Conservation (phyloP, 2,329 filamentous ascomycete species). For the Metarhizium humberi region DNA sequence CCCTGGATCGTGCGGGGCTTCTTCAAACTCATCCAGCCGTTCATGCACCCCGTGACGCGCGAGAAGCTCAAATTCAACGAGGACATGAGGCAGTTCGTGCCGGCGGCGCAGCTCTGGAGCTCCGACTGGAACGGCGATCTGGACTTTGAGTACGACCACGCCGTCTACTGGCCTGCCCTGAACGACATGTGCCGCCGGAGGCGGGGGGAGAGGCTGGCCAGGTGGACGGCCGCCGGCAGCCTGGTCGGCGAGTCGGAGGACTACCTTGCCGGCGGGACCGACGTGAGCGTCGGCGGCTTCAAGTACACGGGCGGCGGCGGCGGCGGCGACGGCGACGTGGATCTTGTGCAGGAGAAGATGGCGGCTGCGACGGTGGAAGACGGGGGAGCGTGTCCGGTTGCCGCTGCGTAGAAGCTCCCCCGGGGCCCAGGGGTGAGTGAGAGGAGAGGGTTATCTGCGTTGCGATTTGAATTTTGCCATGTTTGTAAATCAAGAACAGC, state of each 20-base stretch:
- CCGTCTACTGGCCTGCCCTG: conserved; percentile 80
- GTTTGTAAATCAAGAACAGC: too few relatives aligned
- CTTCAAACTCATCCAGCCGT: conserved; percentile 91
- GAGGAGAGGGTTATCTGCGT: too few relatives aligned
- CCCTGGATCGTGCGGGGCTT: conserved; percentile 89
- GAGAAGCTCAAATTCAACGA: conserved; percentile 98
- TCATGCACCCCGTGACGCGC: conserved; percentile 89
- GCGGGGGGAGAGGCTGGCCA: conserved; percentile 49
- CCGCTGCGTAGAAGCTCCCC: neutral
- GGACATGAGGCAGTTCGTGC: conserved; percentile 74
- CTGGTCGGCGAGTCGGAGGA: conserved; percentile 78
- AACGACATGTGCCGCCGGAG: conserved; percentile 59
- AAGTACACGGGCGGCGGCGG: conserved; percentile 11
- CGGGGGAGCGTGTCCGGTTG: neutral
- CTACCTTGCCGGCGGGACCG: conserved; percentile 62
- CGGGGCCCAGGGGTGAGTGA: too few relatives aligned
- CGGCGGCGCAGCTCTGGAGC: conserved; percentile 72
- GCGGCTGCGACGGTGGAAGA: conserved; percentile 4
- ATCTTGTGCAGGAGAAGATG: conserved; percentile 9
- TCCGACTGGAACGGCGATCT: conserved; percentile 66
- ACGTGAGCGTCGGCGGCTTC: conserved; percentile 24
- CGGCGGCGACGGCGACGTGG: conserved; percentile 1
- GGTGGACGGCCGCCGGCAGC: conserved; percentile 76
- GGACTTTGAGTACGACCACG: conserved; percentile 87
- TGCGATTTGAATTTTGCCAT: too few relatives aligned